phyloP scores from a whole-genome alignment of 805 yeast species.

The Spencermartinsiella europaea region DNA sequence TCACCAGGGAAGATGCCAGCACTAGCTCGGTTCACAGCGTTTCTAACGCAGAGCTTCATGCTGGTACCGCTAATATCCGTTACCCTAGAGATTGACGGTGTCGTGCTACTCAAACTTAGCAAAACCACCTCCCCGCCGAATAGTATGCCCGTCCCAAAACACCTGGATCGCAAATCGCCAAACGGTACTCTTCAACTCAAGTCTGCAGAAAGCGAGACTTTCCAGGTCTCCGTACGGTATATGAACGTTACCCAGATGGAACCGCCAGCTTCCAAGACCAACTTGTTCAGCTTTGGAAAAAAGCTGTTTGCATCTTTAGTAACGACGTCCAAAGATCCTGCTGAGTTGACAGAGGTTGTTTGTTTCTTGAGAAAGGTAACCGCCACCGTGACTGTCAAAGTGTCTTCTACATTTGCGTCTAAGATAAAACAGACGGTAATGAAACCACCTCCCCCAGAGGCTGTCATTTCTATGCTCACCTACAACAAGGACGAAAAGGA shows the following conservation, averaged over 20 bases:
- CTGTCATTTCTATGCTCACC: conserved; percentile 31
- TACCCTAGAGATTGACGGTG: conserved; percentile 27
- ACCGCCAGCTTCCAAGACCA: conserved; percentile 19
- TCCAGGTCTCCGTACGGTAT: conserved; percentile 29
- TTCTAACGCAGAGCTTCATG: conserved; percentile 35
- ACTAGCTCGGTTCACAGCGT: conserved; percentile 32
- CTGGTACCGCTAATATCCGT: conserved; percentile 31
- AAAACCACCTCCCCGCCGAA: conserved; percentile 24
- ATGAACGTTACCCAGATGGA: conserved; percentile 34
- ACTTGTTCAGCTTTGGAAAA: conserved; percentile 28
- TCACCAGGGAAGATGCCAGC: conserved; percentile 28
- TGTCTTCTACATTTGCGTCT: conserved; percentile 28
- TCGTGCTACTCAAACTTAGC: conserved; percentile 24
- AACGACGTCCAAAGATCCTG: conserved; percentile 29
- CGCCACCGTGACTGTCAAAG: conserved; percentile 28
- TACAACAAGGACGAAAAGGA: conserved; percentile 27
- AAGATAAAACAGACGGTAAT: conserved; percentile 34
- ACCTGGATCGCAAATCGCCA: conserved; percentile 23
- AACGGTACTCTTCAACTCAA: conserved; percentile 25
- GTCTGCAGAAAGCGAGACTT: conserved; percentile 21
- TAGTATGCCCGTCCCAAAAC: conserved; percentile 22
- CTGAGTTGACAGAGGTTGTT: conserved; percentile 27
- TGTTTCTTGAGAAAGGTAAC: conserved; percentile 31
- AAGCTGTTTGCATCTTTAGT: conserved; percentile 27
- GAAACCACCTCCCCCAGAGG: conserved; percentile 37